Evolutionary conservation across 2,329 filamentous ascomycete species (phyloP).

Genomic region (Sporothrix brunneoviolacea): DNA sequence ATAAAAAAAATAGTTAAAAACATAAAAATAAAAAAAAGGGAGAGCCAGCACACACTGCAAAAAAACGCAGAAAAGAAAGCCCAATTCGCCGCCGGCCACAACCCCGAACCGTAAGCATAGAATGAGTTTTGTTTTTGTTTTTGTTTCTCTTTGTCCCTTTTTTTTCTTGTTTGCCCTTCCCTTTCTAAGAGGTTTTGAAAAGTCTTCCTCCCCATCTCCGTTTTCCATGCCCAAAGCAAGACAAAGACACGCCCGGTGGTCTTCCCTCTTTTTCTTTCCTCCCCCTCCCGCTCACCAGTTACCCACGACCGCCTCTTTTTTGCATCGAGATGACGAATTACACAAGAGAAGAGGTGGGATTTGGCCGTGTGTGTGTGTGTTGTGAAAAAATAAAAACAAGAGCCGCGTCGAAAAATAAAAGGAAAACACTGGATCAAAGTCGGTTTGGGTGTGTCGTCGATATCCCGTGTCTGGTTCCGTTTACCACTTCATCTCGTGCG

Average conservation of each 20-base stretch:
- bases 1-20: neutral
- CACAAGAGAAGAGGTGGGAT: neutral
- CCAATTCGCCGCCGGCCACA: neutral
- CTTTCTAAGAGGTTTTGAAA: too few relatives aligned
- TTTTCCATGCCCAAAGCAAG: slow-evolving; percentile 3
- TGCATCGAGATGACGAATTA: neutral
- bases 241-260: neutral
- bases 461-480: slow-evolving; percentile 30
- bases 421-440: too few relatives aligned
- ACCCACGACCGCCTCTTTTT: too few relatives aligned
- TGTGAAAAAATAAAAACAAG: neutral
- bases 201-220: neutral
- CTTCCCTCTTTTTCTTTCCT: neutral
- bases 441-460: too few relatives aligned
- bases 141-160: neutral
- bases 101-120: neutral
- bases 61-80: neutral
- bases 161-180: neutral
- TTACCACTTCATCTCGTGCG: slow-evolving; percentile 99
- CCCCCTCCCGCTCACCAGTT: neutral
- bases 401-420: neutral
- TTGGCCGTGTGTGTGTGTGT: neutral
- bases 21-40: neutral
- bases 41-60: neutral
- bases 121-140: slow-evolving; percentile 3